These are phyloP conservation scores for Oryza officinalis DNA, from an alignment of 176 grass and related monocot species.

Conservation along the genomic window DNA sequence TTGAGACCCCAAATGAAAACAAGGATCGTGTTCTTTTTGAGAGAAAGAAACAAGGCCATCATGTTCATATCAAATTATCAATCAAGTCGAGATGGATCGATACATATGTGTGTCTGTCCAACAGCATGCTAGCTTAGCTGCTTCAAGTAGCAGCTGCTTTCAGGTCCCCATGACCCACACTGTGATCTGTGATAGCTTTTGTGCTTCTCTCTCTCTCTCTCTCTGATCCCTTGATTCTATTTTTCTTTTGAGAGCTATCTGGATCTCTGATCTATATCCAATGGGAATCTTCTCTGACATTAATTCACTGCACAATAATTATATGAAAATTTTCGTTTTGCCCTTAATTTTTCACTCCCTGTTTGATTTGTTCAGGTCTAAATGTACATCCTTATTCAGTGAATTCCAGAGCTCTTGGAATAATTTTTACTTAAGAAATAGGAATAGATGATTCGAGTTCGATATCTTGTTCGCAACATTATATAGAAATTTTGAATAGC, in stretches of 20 bases:
- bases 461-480: neutral
- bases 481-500: neutral
- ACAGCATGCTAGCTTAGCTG: neutral
- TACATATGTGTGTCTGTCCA: neutral
- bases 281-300: neutral
- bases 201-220: neutral
- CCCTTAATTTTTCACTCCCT: neutral
- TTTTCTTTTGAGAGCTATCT: neutral
- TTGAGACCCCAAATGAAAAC: neutral
- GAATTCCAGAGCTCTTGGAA: neutral
- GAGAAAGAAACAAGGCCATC: neutral
- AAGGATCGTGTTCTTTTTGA: neutral
- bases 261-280: slow-evolving; percentile 6
- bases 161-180: neutral
- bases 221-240: neutral
- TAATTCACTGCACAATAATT: neutral
- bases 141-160: neutral
- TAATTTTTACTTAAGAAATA: neutral
- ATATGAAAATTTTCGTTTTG: neutral
- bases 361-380: neutral
- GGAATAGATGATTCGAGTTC: neutral
- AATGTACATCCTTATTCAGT: neutral
- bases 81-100: neutral
- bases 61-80: neutral
- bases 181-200: neutral